Evolutionary conservation across 352 stramenopile genomes (phyloP).

Genomic region (Globisporangium nodosum): DNA sequence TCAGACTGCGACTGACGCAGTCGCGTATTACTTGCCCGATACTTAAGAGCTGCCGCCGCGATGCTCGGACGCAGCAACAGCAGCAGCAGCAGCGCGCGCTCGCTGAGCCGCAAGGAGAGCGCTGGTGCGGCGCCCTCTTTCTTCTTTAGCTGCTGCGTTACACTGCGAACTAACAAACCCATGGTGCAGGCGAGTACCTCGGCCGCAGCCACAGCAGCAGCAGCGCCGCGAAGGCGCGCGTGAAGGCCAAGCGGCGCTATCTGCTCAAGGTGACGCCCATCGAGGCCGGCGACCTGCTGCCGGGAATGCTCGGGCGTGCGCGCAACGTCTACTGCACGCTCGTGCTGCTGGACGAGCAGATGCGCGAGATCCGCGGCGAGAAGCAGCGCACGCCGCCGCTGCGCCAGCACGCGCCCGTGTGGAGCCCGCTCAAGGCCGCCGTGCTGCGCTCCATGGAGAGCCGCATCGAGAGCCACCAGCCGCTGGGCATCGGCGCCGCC

Average conservation of each 20-base stretch:
- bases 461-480: slow-evolving; percentile 72
- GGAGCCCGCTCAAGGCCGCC: slow-evolving; percentile 77
- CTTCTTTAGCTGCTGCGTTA: background rate
- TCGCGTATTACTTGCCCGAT: background rate
- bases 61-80: slow-evolving; percentile 13
- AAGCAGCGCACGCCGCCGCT: slow-evolving; percentile 79
- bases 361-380: slow-evolving; percentile 84
- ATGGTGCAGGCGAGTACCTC: background rate
- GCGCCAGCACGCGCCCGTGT: slow-evolving; percentile 57
- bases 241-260: slow-evolving; percentile 72
- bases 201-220: slow-evolving; percentile 10
- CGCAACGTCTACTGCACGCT: slow-evolving; percentile 82
- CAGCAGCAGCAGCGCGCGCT: slow-evolving; percentile 6
- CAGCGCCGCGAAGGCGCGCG: slow-evolving; percentile 23
- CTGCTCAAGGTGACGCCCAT: slow-evolving; percentile 86
- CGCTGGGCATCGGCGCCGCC: slow-evolving; percentile 77
- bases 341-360: slow-evolving; percentile 77
- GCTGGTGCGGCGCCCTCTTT: background rate
- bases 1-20: background rate
- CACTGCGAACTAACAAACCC: background rate
- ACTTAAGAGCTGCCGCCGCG: background rate
- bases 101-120: slow-evolving; percentile 16
- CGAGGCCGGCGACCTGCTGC: slow-evolving; percentile 66
- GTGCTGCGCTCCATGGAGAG: slow-evolving; percentile 79
- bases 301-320: slow-evolving; percentile 39